Conservation (phyloP, 257 asterid species). For the Primulina huaijiensis region DNA sequence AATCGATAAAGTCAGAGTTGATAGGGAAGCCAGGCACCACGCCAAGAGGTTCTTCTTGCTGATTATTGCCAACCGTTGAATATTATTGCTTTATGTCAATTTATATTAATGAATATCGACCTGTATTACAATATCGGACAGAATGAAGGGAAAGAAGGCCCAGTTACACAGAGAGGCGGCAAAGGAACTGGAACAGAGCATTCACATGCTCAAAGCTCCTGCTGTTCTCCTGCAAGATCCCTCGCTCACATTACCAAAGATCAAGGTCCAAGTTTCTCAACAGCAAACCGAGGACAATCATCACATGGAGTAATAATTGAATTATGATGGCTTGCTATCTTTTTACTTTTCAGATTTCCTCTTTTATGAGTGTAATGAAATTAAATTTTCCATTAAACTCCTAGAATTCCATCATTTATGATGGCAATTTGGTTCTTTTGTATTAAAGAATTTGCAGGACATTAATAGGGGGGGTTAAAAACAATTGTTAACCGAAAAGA, state of each 20-base stretch:
- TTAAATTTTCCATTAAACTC: not conserved
- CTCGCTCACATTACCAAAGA: slow-evolving; percentile 46
- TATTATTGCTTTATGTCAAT: not conserved
- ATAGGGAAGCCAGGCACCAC: slow-evolving; percentile 58
- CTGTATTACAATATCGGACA: slow-evolving; percentile 29
- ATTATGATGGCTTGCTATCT: not conserved
- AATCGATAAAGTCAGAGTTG: slow-evolving; percentile 70
- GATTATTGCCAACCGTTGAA: not conserved
- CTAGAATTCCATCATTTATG: too few relatives aligned
- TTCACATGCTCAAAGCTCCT: slow-evolving; percentile 65
- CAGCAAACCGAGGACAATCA: slow-evolving; percentile 21
- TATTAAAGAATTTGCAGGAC: not conserved
- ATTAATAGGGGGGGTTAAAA: not conserved
- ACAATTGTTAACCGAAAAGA: not conserved
- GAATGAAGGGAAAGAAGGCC: slow-evolving; percentile 61
- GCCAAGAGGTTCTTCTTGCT: slow-evolving; percentile 43
- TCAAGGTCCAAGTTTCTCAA: slow-evolving; percentile 35
- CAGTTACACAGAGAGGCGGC: slow-evolving; percentile 41
- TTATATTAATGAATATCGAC: slow-evolving; percentile 6
- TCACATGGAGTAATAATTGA: not conserved
- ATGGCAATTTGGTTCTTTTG: not conserved
- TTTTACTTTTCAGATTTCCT: not conserved
- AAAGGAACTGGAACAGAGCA: slow-evolving; percentile 53
- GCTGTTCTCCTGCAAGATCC: slow-evolving; percentile 36
- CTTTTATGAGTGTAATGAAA: not conserved